Evolutionary conservation across 495 filamentous ascomycete genomes (phyloP).

Genomic region (Viridothelium virens): DNA sequence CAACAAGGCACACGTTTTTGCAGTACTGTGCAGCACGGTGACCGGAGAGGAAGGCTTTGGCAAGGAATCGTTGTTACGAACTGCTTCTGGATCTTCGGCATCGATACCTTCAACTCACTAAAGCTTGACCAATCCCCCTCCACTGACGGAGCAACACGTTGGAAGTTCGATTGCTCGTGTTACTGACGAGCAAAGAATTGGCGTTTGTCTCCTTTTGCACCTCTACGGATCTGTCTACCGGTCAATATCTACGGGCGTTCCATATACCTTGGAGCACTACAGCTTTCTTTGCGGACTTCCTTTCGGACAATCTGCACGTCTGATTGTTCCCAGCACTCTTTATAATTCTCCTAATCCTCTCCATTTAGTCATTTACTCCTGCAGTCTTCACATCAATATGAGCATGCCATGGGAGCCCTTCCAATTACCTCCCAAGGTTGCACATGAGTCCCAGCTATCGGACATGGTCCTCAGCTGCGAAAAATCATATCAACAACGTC

Average conservation of each 20-base stretch:
- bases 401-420: not conserved
- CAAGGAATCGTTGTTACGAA: not conserved
- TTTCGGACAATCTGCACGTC: not conserved
- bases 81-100: not conserved
- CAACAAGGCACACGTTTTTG: conserved; percentile 9
- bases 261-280: not conserved
- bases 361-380: not conserved
- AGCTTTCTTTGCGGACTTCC: conserved; percentile 8
- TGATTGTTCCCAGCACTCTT: not conserved
- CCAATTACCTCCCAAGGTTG: not conserved
- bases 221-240: conserved; percentile 9
- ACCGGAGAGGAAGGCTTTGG: conserved; percentile 4
- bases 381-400: not conserved
- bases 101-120: not conserved
- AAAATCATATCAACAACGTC: not conserved
- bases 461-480: not conserved
- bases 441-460: not conserved
- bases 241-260: conserved; percentile 8
- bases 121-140: not conserved
- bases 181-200: not conserved
- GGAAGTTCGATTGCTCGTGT: not conserved
- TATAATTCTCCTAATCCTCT: not conserved
- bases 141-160: not conserved
- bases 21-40: conserved; percentile 10
- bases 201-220: conserved; percentile 1